Evolutionary conservation across 2,329 filamentous ascomycete genomes (phyloP).

Genomic region (Ambrosiella beaveri): DNA sequence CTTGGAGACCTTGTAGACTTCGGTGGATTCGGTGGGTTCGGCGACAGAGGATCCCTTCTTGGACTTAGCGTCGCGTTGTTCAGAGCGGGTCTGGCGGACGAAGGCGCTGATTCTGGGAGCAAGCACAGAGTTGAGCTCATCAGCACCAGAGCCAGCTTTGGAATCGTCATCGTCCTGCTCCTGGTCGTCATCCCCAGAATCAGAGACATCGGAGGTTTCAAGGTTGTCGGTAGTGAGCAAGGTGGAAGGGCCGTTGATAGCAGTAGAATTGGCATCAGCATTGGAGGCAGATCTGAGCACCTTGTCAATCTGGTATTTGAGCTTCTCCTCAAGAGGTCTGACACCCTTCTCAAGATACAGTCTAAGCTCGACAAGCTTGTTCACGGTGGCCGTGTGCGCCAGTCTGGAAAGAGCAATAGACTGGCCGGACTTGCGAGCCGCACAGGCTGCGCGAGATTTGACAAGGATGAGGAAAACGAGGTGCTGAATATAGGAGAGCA

Average conservation of each 20-base stretch:
- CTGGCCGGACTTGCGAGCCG: constrained; percentile 12
- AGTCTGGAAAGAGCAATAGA: neutral
- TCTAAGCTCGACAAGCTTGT: constrained; percentile 80
- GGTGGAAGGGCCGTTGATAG: constrained; percentile 7
- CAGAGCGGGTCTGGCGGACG: constrained; percentile 8
- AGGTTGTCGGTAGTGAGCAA: constrained; percentile 14
- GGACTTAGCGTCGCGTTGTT: constrained; percentile 12
- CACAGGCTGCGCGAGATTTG: constrained; percentile 46
- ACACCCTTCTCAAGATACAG: constrained; percentile 88
- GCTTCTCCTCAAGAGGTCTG: constrained; percentile 68
- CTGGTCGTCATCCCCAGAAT: constrained; percentile 16
- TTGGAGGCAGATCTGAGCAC: constrained; percentile 77
- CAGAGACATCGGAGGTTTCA: constrained; percentile 17
- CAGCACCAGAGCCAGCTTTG: constrained; percentile 15
- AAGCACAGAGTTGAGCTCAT: constrained; percentile 12
- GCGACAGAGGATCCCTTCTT: constrained; percentile 11
- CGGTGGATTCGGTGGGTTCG: constrained; percentile 25
- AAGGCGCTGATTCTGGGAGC: constrained; percentile 10
- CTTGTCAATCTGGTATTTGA: constrained; percentile 94
- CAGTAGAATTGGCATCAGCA: constrained; percentile 29
- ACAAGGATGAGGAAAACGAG: constrained; percentile 74
- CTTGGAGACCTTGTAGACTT: constrained; percentile 75
- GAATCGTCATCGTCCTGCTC: constrained; percentile 22
- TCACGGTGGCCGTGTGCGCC: constrained; percentile 37
- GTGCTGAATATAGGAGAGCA: constrained; percentile 89